phyloP scores from a whole-genome alignment of 139 green algal genomes.

The Eudorina sp. region DNA sequence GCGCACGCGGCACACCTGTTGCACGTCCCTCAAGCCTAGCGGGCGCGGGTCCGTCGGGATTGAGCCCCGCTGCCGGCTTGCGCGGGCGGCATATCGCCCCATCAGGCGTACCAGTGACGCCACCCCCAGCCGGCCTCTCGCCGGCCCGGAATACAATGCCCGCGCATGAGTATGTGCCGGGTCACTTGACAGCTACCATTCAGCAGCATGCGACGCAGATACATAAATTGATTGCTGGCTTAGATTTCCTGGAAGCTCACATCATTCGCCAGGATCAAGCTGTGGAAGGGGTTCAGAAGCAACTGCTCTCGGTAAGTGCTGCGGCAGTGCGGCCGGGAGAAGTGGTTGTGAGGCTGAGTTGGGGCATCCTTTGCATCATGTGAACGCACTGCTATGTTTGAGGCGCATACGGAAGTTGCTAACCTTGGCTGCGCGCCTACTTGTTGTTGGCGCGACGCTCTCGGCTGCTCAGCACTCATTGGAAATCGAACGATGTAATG shows the following conservation, averaged over 20 bases:
- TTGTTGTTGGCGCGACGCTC: not conserved
- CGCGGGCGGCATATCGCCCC: not conserved
- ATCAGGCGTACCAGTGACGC: not conserved
- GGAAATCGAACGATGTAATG: no score
- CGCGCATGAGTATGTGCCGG: constrained; percentile 25
- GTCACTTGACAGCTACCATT: constrained; percentile 16
- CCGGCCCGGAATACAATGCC: not conserved
- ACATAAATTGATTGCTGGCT: constrained; percentile 60
- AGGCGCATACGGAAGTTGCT: not conserved
- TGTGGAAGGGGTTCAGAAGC: constrained; percentile 57
- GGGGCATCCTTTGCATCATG: no score
- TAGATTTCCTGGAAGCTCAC: constrained; percentile 63
- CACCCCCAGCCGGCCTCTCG: not conserved
- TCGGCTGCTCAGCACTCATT: no score
- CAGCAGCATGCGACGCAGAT: constrained; percentile 62
- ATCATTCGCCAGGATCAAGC: constrained; percentile 60
- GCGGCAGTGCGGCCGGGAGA: no score
- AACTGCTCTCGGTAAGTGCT: constrained; percentile 35
- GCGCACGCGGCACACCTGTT: not conserved
- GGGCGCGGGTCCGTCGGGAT: not conserved
- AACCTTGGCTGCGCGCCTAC: not conserved
- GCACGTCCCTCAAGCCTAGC: not conserved
- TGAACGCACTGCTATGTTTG: no score
- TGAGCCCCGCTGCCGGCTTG: not conserved
- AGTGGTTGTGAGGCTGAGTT: no score